These are phyloP conservation scores for Beauveria sp. DNA, from an alignment of 2,329 filamentous ascomycete species.

Conservation along the genomic window DNA sequence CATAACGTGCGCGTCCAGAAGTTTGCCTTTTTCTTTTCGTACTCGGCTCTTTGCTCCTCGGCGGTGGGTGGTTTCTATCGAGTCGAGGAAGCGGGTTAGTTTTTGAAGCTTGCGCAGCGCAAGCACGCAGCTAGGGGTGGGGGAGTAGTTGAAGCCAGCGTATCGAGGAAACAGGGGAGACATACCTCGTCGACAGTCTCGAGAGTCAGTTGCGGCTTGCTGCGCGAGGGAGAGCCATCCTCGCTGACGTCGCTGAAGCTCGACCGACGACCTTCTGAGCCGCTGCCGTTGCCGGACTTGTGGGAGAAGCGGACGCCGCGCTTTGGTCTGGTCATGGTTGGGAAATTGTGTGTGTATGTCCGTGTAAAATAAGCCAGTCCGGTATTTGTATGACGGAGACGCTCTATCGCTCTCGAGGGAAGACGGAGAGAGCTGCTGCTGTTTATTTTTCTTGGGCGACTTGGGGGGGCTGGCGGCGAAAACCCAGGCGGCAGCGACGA, in stretches of 20 bases:
- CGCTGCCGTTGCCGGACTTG: constrained; percentile 39
- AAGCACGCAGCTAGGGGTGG: background rate
- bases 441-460: background rate
- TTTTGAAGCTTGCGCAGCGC: constrained; percentile 14
- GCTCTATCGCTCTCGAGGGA: background rate
- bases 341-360: background rate
- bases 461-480: background rate
- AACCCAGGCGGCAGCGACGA: background rate
- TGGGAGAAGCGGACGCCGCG: constrained; percentile 50
- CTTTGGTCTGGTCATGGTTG: constrained; percentile 30
- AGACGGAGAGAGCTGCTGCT: background rate
- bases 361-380: background rate
- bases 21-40: constrained; percentile 97
- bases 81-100: background rate
- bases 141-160: background rate
- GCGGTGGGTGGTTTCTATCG: constrained; percentile 34
- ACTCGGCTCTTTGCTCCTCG: constrained; percentile 52
- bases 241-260: constrained; percentile 68
- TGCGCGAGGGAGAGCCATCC: constrained; percentile 29
- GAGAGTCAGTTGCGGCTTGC: constrained; percentile 21
- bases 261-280: constrained; percentile 50
- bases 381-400: background rate
- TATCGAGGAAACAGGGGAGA: background rate
- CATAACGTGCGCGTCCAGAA: constrained; percentile 96
- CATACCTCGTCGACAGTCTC: constrained; percentile 29